These are phyloP conservation scores for Rhododendron molle DNA, from an alignment of 148 eudicot genomes.

Conservation along the genomic window DNA sequence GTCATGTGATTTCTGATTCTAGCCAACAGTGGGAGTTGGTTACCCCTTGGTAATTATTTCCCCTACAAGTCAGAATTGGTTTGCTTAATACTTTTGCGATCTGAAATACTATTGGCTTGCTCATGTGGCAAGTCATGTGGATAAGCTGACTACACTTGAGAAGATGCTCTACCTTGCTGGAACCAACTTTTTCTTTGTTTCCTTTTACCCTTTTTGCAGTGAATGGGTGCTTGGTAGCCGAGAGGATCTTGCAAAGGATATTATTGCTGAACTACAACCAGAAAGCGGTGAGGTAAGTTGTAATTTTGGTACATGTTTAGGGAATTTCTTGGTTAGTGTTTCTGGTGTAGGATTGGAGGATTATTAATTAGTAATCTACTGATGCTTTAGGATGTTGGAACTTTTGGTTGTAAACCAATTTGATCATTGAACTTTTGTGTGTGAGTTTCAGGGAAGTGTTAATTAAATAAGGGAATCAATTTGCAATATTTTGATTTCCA, in stretches of 20 bases:
- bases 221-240: slow-evolving; percentile 98
- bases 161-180: not conserved
- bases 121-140: not conserved
- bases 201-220: slow-evolving; percentile 37
- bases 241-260: slow-evolving; percentile 90
- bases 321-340: not conserved
- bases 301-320: not conserved
- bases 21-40: not conserved
- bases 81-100: not conserved
- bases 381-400: not conserved
- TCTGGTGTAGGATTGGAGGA: not conserved
- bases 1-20: slow-evolving; percentile 2
- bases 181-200: not conserved
- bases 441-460: not conserved
- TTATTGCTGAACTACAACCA: slow-evolving; percentile 68
- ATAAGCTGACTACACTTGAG: not conserved
- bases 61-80: not conserved
- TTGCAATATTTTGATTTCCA: not conserved
- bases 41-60: not conserved
- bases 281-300: slow-evolving; percentile 82
- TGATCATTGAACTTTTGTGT: not conserved
- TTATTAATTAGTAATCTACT: not conserved
- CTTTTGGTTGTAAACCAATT: not conserved
- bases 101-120: not conserved
- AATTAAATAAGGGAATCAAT: not conserved